Percentiles rank a stretch among this genome's conserved stretches.
Conservation (phyloP, 2,329 filamentous ascomycete genomes). For the Xylaria sp. region DNA sequence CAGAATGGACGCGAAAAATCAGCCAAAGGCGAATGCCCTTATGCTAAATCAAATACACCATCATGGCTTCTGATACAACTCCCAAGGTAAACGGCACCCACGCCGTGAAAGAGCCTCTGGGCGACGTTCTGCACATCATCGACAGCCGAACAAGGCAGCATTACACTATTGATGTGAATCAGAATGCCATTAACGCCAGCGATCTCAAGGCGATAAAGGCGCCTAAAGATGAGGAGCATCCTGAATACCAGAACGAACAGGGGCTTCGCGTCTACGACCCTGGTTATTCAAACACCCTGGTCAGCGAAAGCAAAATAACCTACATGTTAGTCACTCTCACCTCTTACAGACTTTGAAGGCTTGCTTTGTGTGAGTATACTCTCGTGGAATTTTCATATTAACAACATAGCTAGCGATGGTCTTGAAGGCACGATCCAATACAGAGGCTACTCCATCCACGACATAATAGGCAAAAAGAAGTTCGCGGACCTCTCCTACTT, state of each 20-base stretch:
- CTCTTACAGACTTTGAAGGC: not conserved
- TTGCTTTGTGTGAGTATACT: not conserved
- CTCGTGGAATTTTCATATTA: not conserved
- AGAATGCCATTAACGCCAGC: slow-evolving; percentile 37
- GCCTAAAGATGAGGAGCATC: slow-evolving; percentile 36
- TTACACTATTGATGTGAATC: slow-evolving; percentile 26
- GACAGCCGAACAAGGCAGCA: slow-evolving; percentile 38
- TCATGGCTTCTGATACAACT: slow-evolving; percentile 19
- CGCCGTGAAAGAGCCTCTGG: slow-evolving; percentile 18
- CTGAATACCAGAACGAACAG: slow-evolving; percentile 39
- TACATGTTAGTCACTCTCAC: slow-evolving; percentile 34
- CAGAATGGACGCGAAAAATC: slow-evolving; percentile 19
- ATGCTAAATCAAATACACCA: slow-evolving; percentile 2
- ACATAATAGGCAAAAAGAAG: slow-evolving; percentile 37
- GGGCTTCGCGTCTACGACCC: slow-evolving; percentile 39
- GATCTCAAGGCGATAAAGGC: slow-evolving; percentile 38
- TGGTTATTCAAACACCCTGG: slow-evolving; percentile 38
- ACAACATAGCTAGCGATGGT: slow-evolving; percentile 25
- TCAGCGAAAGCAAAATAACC: slow-evolving; percentile 40
- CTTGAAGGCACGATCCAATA: slow-evolving; percentile 37
- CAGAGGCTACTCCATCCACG: slow-evolving; percentile 36
- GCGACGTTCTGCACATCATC: slow-evolving; percentile 36
- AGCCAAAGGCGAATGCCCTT: not conserved
- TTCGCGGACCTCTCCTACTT: slow-evolving; percentile 37
- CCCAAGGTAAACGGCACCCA: slow-evolving; percentile 25